Evolutionary conservation across 129 eudicot species (phyloP).

Genomic region (Scalesia atractyloides): DNA sequence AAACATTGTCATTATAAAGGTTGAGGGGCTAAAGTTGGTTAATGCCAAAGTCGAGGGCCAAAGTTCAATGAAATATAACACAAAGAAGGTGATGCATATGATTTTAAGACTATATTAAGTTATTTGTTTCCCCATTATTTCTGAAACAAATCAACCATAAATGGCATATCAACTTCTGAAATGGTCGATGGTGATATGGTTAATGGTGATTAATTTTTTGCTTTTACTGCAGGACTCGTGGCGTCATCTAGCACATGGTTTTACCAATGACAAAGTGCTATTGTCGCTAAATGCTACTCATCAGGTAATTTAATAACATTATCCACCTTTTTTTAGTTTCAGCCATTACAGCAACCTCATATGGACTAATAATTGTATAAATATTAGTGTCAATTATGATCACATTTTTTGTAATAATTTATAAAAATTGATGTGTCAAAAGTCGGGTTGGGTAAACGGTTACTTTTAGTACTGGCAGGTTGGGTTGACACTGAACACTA

Average conservation of each 20-base stretch:
- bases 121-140: conserved; percentile 4
- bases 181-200: not conserved
- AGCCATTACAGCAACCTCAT: conserved; percentile 10
- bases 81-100: conserved; percentile 11
- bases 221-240: conserved; percentile 76
- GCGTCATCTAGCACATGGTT: conserved; percentile 69
- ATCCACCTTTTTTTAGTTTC: conserved; percentile 4
- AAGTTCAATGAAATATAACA: conserved; percentile 1
- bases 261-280: conserved; percentile 60
- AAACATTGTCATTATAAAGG: no score
- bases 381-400: not conserved
- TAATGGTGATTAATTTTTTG: conserved; percentile 22
- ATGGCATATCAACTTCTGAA: conserved; percentile 6
- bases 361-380: not conserved
- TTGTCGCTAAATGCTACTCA: conserved; percentile 63
- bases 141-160: conserved; percentile 14
- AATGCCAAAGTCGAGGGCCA: no score
- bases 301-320: conserved; percentile 50
- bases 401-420: not conserved
- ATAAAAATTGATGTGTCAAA: not conserved
- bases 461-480: not conserved
- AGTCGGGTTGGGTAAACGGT: not conserved
- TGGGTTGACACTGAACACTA: conserved; percentile 6
- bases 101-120: conserved; percentile 10
- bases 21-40: no score